Evolutionary conservation across 176 grass and related monocot genomes (phyloP), one percentile per base, ranked within the genome.

Genomic region (Carex kokanica): DNA sequence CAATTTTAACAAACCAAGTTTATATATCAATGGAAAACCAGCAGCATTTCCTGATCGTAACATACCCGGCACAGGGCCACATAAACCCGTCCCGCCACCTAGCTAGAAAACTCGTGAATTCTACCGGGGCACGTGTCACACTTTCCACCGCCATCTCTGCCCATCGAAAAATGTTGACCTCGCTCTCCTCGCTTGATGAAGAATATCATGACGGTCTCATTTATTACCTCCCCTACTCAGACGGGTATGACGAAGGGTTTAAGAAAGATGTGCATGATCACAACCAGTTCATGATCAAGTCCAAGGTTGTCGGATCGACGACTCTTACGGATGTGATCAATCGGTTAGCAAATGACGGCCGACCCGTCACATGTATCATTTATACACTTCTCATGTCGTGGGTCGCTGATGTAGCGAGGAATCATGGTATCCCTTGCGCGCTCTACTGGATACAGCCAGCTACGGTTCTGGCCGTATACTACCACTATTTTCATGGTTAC

Each of bases 361-460:
- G 16, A 8, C 85, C 83, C 12, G 86, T 94, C 24, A 92, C 92
- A 7, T 83, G 88, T 75, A 5, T 92, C n/a, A 18, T 85, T 36
- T 88, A 79, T 74, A 84, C 78, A 54, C 2, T 88, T 14, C 27
- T 65, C 10, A 12, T 47, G 15, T 52, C 31, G 0, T 59, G 70
- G 53, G 71, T 58, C 0, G 78, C 53, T 17, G 90, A 90, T 16
- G 86, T 92, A 6, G 88, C 86, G 0, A 55, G 58, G 17, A 15
- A 72, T 41, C 84, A 12, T 16, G 78, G 43, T 31, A 17, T 90
- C 65, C 90, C 84, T 3, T 36, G 54, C 15, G 84, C 64, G 1
- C 58, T 90, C 6, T 90, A 66, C 81, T 95, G 88, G 93, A 77
- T 90, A 27, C 93, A 95, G 84, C 88, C 88, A 18, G 90, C 84